Base-by-base conservation (phyloP, 495 filamentous ascomycete genomes). In the Polyplosphaeria fusca region DNA sequence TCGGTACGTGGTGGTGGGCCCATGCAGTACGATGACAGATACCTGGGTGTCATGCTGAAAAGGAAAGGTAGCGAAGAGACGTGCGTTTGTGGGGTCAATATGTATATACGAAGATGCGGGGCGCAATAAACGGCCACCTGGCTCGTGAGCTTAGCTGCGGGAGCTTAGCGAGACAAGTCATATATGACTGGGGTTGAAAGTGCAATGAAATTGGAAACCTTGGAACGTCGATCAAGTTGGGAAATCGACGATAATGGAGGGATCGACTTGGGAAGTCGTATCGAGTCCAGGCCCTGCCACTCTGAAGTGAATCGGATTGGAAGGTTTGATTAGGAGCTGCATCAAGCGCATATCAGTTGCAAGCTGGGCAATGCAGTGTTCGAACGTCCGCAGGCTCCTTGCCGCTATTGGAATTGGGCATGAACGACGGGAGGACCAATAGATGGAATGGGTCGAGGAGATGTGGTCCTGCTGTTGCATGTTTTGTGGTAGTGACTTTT, bases 51-150 rank as follows among this genome's bases (percentile, higher is more conserved):
- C 18, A 14, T 28, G 16, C 23, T 50, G 22, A 27, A 18, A n/a
- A 7, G 16, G 43, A n/a, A 2, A 38, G 55, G 55, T 59, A 52
- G 46, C 47, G 47, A 59, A n/a, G 38, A 18, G 19, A 46, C 55
- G 47, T 59, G 47, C 55, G 23, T 59, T 59, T 44, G 38, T 46
- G 55, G 55, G 47, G 46, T 46, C 25, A 35, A 59, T 59, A 22
- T 51, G 27, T 9, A 32, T 13, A 59, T 23, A 52, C 52, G 55
- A 59, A 41, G 32, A 18, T 52, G 40, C 52, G 55, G 47, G 55
- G 55, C n/a, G 25, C 5, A 27, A 54, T 54, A 52, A 35, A 58
- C 50, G 35, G 35, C 42, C 42, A 35, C 16, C 38, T 44, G 47
- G 47, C 55, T 42, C 41, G 26, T 52, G 47, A 18, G 30, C 14